These are phyloP conservation scores for Kitagawia praeruptora DNA, from an alignment of 129 eudicot genomes.

Conservation along the genomic window DNA sequence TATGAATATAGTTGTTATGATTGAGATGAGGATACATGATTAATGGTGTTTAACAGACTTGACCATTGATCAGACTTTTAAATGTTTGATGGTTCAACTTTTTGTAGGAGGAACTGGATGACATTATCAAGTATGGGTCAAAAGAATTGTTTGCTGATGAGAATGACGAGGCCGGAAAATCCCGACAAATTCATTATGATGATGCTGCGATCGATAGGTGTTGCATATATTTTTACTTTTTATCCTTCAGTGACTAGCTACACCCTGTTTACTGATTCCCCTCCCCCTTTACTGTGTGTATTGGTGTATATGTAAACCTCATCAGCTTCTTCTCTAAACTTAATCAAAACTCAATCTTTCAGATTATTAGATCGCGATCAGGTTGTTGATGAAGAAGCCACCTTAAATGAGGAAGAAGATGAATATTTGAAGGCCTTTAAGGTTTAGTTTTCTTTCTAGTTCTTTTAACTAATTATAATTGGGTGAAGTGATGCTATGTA, in stretches of 20 bases:
- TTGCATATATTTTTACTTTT: not conserved
- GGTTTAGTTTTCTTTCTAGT: slow-evolving; percentile 27
- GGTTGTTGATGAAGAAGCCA: slow-evolving; percentile 66
- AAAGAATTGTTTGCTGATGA: slow-evolving; percentile 95
- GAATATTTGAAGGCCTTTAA: slow-evolving; percentile 90
- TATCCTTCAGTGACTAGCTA: not conserved
- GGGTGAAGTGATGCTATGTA: not conserved
- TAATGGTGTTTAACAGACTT: not conserved
- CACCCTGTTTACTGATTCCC: not conserved
- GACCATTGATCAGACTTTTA: not conserved
- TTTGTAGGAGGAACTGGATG: slow-evolving; percentile 95
- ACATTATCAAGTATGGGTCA: slow-evolving; percentile 94
- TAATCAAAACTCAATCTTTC: not conserved
- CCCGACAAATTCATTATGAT: slow-evolving; percentile 96
- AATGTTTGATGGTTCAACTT: not conserved
- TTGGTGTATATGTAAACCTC: not conserved
- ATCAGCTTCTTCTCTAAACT: not conserved
- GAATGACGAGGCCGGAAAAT: slow-evolving; percentile 79
- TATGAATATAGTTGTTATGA: not conserved
- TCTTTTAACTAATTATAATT: not conserved
- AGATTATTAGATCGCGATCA: slow-evolving; percentile 80
- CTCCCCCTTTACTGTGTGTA: not conserved
- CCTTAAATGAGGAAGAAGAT: slow-evolving; percentile 85
- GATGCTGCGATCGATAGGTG: slow-evolving; percentile 93
- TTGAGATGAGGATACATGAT: not conserved